phyloP scores from a whole-genome alignment of 129 eudicot species.

The Artemisia annua region DNA sequence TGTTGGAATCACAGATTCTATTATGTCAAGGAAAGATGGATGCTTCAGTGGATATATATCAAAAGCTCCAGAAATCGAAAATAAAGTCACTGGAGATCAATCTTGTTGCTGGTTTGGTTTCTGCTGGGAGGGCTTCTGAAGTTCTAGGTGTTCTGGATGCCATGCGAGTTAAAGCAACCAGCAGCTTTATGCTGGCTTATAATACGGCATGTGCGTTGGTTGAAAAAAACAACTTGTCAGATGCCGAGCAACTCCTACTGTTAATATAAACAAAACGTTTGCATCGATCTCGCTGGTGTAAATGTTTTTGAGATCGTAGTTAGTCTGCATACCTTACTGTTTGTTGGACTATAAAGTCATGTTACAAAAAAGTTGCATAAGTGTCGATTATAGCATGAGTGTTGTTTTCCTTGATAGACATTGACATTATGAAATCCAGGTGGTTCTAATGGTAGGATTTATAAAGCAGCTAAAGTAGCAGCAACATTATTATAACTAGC shows the following conservation, averaged over 20 bases:
- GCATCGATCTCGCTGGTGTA: conserved; percentile 15
- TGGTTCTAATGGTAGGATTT: no score
- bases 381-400: neutral
- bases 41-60: conserved; percentile 73
- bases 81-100: conserved; percentile 72
- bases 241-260: conserved; percentile 88
- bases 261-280: neutral
- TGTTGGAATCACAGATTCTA: conserved; percentile 83
- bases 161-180: conserved; percentile 73
- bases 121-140: conserved; percentile 82
- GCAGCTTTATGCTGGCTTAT: conserved; percentile 86
- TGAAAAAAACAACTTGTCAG: conserved; percentile 61
- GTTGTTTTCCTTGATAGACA: no score
- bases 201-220: conserved; percentile 81
- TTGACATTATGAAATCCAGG: no score
- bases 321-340: neutral
- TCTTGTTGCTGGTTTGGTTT: conserved; percentile 83
- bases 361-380: neutral
- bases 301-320: neutral
- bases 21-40: conserved; percentile 78
- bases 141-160: conserved; percentile 72
- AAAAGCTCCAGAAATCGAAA: conserved; percentile 73
- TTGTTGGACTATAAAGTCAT: conserved; percentile 13
- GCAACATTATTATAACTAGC: no score
- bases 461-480: no score